phyloP scores from a whole-genome alignment of 495 filamentous ascomycete species.

The Penicillium salamii region DNA sequence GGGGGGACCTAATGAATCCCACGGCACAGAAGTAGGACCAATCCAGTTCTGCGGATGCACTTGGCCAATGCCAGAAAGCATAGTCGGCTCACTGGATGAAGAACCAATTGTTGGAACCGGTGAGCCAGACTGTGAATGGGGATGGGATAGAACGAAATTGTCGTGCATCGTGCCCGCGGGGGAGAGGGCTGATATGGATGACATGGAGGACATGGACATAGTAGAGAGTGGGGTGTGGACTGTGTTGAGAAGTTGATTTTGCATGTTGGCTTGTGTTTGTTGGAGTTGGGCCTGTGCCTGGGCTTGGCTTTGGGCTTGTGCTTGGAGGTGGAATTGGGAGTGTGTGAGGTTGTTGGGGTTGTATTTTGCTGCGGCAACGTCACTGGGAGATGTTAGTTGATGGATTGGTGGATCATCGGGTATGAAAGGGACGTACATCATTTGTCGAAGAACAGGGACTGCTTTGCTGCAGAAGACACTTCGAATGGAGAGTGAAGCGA shows the following conservation, averaged over 20 bases:
- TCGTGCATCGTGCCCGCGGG: conserved; percentile 16
- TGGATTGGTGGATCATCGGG: not conserved
- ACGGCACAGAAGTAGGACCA: conserved; percentile 31
- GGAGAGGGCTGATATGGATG: conserved; percentile 10
- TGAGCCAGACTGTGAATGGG: conserved; percentile 18
- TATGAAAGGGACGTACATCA: conserved; percentile 28
- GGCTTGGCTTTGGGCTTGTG: not conserved
- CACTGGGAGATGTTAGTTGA: conserved; percentile 12
- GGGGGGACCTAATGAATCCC: conserved; percentile 24
- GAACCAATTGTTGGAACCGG: conserved; percentile 26
- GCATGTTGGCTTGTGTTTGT: not conserved
- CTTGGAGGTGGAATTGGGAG: conserved; percentile 7
- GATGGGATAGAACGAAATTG: conserved; percentile 13
- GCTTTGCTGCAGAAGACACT: conserved; percentile 44
- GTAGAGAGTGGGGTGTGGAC: conserved; percentile 13
- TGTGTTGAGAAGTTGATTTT: conserved; percentile 1
- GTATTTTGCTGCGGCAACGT: conserved; percentile 8
- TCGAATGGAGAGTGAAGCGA: conserved; percentile 38
- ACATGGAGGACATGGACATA: conserved; percentile 1
- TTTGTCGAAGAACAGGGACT: conserved; percentile 36
- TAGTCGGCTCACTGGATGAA: conserved; percentile 18
- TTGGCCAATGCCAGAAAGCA: conserved; percentile 25
- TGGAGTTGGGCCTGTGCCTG: conserved; percentile 3
- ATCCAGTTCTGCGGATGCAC: conserved; percentile 41
- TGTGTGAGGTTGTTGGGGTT: conserved; percentile 13